Evolutionary conservation across 257 asterid genomes (phyloP).

Genomic region (Solanum bukasovii): DNA sequence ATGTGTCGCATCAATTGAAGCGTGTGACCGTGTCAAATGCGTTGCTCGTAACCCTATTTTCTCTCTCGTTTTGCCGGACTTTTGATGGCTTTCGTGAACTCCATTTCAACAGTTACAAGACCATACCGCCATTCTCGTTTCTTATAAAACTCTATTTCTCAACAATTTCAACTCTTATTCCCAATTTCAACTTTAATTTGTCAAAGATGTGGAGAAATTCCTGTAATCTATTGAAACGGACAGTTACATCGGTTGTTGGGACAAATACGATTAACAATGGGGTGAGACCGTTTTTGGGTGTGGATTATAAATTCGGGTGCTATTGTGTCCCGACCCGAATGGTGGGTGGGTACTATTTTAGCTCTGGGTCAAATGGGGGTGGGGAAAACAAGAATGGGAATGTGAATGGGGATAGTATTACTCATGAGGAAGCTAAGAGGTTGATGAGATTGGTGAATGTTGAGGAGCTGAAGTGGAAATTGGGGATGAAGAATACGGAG

Average conservation of each 20-base stretch:
- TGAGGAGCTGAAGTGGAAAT: constrained; percentile 58
- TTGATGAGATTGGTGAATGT: constrained; percentile 88
- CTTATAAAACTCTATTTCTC: not conserved
- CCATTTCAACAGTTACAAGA: not conserved
- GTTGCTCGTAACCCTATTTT: not conserved
- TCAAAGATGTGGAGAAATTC: constrained; percentile 44
- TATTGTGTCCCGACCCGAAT: not conserved
- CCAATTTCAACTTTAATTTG: not conserved
- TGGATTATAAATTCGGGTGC: not conserved
- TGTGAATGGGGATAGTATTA: constrained; percentile 8
- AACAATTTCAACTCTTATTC: not conserved
- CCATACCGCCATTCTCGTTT: not conserved
- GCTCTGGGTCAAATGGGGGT: constrained; percentile 9
- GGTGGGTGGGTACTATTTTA: constrained; percentile 2
- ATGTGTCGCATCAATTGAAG: not conserved
- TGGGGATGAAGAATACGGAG: constrained; percentile 62
- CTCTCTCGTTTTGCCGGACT: not conserved
- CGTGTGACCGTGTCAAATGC: not conserved
- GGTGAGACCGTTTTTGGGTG: not conserved
- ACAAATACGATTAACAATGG: not conserved
- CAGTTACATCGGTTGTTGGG: not conserved
- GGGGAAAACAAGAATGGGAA: not conserved
- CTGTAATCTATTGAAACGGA: constrained; percentile 23
- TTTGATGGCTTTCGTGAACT: not conserved
- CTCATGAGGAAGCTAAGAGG: constrained; percentile 74